These are phyloP conservation scores for Stemphylium vesicarium DNA, from an alignment of 2,329 filamentous ascomycete genomes.

Conservation along the genomic window DNA sequence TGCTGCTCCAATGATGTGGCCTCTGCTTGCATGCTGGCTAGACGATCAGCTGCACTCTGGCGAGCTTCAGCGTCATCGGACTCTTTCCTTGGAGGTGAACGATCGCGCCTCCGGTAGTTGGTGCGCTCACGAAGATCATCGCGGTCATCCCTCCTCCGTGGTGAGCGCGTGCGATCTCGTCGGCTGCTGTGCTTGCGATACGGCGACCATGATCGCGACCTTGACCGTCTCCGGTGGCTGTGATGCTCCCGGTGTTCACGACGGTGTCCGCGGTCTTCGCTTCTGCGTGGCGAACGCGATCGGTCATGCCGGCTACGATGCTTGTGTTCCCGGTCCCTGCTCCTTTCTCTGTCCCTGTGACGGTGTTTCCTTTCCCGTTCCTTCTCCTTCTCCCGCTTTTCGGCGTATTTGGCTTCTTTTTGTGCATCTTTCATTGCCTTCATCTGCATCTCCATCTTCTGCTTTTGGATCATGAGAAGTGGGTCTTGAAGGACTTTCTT, in stretches of 20 bases:
- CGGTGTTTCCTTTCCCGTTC: constrained; percentile 58
- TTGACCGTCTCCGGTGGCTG: constrained; percentile 30
- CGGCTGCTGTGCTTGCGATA: constrained; percentile 11
- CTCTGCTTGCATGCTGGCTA: constrained; percentile 45
- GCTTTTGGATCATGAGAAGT: constrained; percentile 88
- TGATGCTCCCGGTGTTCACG: constrained; percentile 25
- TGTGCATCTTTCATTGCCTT: constrained; percentile 66
- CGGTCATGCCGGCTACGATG: constrained; percentile 41
- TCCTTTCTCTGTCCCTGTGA: constrained; percentile 43
- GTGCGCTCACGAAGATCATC: constrained; percentile 23
- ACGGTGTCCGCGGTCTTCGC: constrained; percentile 27
- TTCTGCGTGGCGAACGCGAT: constrained; percentile 45
- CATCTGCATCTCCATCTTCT: constrained; percentile 69
- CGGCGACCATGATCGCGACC: constrained; percentile 21
- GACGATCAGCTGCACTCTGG: constrained; percentile 35
- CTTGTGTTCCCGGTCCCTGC: constrained; percentile 23
- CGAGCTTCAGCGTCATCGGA: constrained; percentile 17
- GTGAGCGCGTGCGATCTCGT: constrained; percentile 26
- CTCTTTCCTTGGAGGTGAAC: constrained; percentile 19
- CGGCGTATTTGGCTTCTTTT: constrained; percentile 47
- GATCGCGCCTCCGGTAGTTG: constrained; percentile 30
- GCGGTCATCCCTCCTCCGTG: constrained; percentile 23
- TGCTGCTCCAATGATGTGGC: constrained; percentile 42
- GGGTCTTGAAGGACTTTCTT: constrained; percentile 90
- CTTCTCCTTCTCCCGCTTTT: constrained; percentile 44